These are phyloP conservation scores for Echites panduratus DNA, from an alignment of 257 asterid genomes.

Conservation along the genomic window DNA sequence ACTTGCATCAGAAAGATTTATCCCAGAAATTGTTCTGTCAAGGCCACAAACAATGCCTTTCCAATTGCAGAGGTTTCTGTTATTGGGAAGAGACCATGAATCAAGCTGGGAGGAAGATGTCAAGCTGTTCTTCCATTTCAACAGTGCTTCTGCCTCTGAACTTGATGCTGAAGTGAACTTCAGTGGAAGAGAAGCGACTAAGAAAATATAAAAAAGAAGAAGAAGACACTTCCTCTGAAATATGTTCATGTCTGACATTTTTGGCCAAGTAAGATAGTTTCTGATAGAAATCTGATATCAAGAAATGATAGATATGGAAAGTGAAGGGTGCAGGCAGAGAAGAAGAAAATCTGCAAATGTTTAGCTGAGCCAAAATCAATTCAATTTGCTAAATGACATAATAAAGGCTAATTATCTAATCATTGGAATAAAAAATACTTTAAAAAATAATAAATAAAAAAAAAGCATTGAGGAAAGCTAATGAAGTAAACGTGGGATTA, in stretches of 20 bases:
- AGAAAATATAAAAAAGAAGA: conserved; percentile 24
- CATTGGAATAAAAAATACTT: too few relatives aligned
- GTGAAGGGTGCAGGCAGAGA: neutral
- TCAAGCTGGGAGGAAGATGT: conserved; percentile 23
- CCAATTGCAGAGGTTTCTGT: conserved; percentile 60
- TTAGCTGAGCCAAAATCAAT: too few relatives aligned
- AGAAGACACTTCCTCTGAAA: conserved; percentile 4
- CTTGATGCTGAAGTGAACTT: conserved; percentile 36
- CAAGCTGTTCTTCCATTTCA: conserved; percentile 52
- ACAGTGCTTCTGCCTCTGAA: conserved; percentile 56
- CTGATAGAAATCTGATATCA: neutral
- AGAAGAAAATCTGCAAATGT: neutral
- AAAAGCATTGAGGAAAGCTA: too few relatives aligned
- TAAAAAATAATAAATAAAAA: too few relatives aligned
- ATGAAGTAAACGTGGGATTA: too few relatives aligned
- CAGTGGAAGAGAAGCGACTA: conserved; percentile 23
- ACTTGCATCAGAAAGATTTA: conserved; percentile 33
- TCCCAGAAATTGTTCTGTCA: conserved; percentile 34
- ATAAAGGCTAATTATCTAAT: too few relatives aligned
- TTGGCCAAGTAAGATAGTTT: neutral
- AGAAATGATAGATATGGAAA: too few relatives aligned
- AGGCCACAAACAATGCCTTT: conserved; percentile 44
- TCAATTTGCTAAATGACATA: too few relatives aligned
- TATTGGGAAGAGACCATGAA: conserved; percentile 55
- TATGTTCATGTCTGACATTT: conserved; percentile 28